phyloP scores from a whole-genome alignment of 148 eudicot genomes.

The Camellia japonica region DNA sequence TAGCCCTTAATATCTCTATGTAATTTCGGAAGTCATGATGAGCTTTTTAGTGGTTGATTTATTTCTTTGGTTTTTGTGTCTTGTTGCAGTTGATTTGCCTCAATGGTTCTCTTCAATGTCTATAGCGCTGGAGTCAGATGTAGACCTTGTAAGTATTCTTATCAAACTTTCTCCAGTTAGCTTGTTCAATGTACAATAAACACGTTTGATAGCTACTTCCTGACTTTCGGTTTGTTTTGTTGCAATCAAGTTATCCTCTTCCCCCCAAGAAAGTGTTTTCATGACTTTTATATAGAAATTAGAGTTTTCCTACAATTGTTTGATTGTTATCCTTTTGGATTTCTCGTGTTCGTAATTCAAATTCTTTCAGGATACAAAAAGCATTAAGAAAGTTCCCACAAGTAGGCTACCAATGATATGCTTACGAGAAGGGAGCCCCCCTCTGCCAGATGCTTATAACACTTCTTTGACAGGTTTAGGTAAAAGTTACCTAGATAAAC shows the following conservation, averaged over 20 bases:
- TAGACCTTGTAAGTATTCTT: constrained; percentile 69
- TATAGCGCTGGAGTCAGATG: constrained; percentile 69
- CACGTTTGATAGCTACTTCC: neutral
- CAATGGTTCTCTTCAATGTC: constrained; percentile 83
- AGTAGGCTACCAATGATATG: constrained; percentile 70
- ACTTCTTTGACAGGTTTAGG: constrained; percentile 53
- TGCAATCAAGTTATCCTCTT: neutral
- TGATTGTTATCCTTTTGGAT: neutral
- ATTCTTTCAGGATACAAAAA: constrained; percentile 45
- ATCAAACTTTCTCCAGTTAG: neutral
- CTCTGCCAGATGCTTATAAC: constrained; percentile 70
- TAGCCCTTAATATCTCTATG: too few species aligned
- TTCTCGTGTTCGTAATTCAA: constrained; percentile 8
- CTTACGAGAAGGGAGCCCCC: constrained; percentile 86
- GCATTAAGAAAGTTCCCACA: constrained; percentile 29
- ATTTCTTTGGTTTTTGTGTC: neutral
- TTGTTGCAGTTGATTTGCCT: constrained; percentile 84
- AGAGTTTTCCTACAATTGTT: neutral
- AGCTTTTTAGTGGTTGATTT: neutral
- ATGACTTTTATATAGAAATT: neutral
- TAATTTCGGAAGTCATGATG: neutral
- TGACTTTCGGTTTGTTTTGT: neutral
- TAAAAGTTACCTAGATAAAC: constrained; percentile 26
- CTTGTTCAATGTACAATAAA: neutral
- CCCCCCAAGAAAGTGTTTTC: neutral